phyloP scores from a whole-genome alignment of 164 flowering plant species.

The Pachysandra terminalis region DNA sequence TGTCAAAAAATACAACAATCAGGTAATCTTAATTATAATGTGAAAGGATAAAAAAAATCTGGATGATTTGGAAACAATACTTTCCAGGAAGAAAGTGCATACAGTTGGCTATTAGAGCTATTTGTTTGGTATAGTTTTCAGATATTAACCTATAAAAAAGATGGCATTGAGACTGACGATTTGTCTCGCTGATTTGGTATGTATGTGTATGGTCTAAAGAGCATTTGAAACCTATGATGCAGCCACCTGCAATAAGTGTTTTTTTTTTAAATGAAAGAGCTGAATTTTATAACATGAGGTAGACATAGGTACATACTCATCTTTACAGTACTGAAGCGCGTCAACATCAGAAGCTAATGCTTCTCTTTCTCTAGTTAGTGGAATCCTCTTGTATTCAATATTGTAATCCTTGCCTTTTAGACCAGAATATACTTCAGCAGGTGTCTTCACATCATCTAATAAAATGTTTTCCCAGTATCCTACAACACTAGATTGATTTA shows the following conservation, averaged over 20 bases:
- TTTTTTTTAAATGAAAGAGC: not conserved
- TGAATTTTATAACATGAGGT: too few relatives aligned
- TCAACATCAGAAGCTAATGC: conserved; percentile 86
- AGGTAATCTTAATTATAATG: too few relatives aligned
- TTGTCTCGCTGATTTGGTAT: not conserved
- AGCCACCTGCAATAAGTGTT: not conserved
- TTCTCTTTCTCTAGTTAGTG: conserved; percentile 88
- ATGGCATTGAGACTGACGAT: not conserved
- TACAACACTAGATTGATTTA: conserved; percentile 62
- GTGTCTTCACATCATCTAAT: conserved; percentile 81
- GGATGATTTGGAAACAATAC: not conserved
- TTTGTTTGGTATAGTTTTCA: not conserved
- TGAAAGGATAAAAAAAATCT: not conserved
- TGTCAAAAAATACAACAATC: too few relatives aligned
- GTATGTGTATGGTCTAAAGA: not conserved
- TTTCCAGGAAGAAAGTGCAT: not conserved
- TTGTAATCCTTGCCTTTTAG: conserved; percentile 62
- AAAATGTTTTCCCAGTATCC: conserved; percentile 95
- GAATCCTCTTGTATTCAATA: conserved; percentile 68
- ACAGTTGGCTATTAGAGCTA: not conserved
- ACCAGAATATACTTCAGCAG: conserved; percentile 78
- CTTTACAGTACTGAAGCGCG: conserved; percentile 63
- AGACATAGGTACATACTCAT: conserved; percentile 22
- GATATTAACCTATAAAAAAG: not conserved
- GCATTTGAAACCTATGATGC: not conserved